Evolutionary conservation across 306 rosid species (phyloP).

Genomic region (Dalbergia oliveri): DNA sequence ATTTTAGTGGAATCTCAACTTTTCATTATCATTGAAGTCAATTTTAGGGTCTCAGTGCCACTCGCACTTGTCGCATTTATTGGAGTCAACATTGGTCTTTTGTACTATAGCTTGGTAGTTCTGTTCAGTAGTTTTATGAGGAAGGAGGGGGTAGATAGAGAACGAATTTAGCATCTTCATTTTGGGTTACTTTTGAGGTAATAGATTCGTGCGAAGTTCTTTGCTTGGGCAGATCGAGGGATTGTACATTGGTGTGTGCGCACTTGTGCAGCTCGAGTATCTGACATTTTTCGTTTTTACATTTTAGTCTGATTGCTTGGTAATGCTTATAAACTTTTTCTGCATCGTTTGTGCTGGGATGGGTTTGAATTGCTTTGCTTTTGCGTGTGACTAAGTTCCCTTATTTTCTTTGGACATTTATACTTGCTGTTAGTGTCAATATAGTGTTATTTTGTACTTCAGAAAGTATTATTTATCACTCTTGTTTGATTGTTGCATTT

Average conservation of each 20-base stretch:
- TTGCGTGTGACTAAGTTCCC: neutral
- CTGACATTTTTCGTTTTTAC: neutral
- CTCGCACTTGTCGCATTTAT: neutral
- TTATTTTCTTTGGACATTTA: neutral
- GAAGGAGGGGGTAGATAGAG: neutral
- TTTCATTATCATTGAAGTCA: neutral
- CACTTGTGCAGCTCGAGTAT: conserved; percentile 5
- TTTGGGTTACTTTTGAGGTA: conserved; percentile 27
- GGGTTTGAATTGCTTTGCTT: neutral
- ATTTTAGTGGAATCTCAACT: neutral
- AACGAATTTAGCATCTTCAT: conserved; percentile 21
- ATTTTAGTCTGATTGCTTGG: conserved; percentile 19
- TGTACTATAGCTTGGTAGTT: neutral
- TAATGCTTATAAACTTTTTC: conserved; percentile 14
- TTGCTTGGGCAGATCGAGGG: neutral
- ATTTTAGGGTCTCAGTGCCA: conserved; percentile 10
- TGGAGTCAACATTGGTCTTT: conserved; percentile 27
- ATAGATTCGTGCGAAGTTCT: neutral
- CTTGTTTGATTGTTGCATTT: conserved; percentile 37
- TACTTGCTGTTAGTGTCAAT: neutral
- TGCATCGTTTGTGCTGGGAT: neutral
- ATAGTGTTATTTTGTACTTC: neutral
- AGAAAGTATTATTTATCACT: conserved; percentile 32
- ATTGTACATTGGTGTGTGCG: neutral
- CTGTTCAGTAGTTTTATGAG: conserved; percentile 18